Percentiles rank a stretch among this genome's conserved stretches.
Evolutionary conservation across 495 filamentous ascomycete species (phyloP).

Genomic region (Tetracladium setigerum): DNA sequence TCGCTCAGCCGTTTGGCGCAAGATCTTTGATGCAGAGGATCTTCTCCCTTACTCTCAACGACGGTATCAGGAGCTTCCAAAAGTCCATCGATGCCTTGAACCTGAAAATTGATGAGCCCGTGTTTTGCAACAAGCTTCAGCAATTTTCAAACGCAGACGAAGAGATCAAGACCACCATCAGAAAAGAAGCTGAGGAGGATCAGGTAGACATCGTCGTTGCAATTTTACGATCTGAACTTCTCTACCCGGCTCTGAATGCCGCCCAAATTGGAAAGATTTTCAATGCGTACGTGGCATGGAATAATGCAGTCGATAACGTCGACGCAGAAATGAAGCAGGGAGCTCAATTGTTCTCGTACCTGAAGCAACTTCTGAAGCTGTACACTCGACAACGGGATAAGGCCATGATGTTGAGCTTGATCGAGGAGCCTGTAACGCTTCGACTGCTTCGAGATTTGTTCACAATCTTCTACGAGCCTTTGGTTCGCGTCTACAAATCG

Average conservation of each 20-base stretch:
- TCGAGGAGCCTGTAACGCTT: conserved; percentile 90
- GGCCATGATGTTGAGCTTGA: conserved; percentile 90
- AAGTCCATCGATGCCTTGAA: conserved; percentile 72
- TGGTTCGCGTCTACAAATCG: conserved; percentile 95
- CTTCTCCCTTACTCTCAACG: conserved; percentile 82
- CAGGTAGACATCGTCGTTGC: conserved; percentile 75
- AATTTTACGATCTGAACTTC: conserved; percentile 66
- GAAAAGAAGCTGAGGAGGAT: conserved; percentile 61
- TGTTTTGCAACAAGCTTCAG: conserved; percentile 78
- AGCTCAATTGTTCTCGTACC: conserved; percentile 82
- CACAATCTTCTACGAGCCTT: conserved; percentile 96
- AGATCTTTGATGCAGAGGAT: conserved; percentile 88
- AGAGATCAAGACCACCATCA: conserved; percentile 60
- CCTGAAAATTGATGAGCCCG: conserved; percentile 65
- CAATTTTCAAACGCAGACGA: conserved; percentile 69
- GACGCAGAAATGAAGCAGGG: conserved; percentile 83
- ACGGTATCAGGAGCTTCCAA: conserved; percentile 79
- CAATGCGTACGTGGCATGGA: conserved; percentile 97
- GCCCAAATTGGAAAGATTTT: conserved; percentile 77
- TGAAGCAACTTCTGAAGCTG: conserved; percentile 92
- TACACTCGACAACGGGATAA: conserved; percentile 91
- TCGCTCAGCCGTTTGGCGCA: conserved; percentile 88
- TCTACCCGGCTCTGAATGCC: conserved; percentile 58
- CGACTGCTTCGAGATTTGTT: conserved; percentile 94
- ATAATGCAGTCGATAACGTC: conserved; percentile 83